Evolutionary conservation across 2,329 filamentous ascomycete genomes (phyloP), one percentile per base, ranked within the genome.

Genomic region (Pseudogymnoascus sp.): DNA sequence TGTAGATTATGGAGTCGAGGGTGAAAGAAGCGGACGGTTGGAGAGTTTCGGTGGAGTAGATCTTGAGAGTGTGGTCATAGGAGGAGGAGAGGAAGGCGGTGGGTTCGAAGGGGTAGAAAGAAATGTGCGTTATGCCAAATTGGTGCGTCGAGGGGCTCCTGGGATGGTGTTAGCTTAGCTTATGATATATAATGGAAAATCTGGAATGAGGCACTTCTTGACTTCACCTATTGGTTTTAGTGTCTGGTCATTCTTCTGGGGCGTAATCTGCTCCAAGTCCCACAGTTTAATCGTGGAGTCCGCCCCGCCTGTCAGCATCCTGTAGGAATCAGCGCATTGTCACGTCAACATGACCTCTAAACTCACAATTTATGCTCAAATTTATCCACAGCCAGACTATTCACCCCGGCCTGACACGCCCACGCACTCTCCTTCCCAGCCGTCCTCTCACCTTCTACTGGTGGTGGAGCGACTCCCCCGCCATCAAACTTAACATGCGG

Each of bases 231-330:
- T 73, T 1, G 89, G 83, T 6, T 77, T 80, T 69, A 82, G 87
- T 17, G 73, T 80, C 70, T 80, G 80, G 36, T 74, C 74, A 65
- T 66, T 74, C 66, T 76, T 78, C 5, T 78, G 75, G 65, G 79
- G 79, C 11, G 72, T 73, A 68, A 79, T 78, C 60, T 82, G 78
- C 70, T 96, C 89, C 6, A 97, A 82, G 75, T 97, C 88, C 93
- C 93, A 97, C 53, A 97, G 77, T 68, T 87, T 89, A 71, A 97
- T 85, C 0, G 89, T 89, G 9, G 89, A 90, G 72, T 96, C 91
- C 4, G 90, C 88, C 31, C 93, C 92, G 3, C 91, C 93, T 0
- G 93, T 96, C 1, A 96, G 76, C 66, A 97, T 81, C 68, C 90
- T 89, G 69, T 21, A 31, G 11, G 8, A 2, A 31, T 53, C 26